phyloP scores from a whole-genome alignment of 73 alveolate genomes.

The Paramecium octaurelia region DNA sequence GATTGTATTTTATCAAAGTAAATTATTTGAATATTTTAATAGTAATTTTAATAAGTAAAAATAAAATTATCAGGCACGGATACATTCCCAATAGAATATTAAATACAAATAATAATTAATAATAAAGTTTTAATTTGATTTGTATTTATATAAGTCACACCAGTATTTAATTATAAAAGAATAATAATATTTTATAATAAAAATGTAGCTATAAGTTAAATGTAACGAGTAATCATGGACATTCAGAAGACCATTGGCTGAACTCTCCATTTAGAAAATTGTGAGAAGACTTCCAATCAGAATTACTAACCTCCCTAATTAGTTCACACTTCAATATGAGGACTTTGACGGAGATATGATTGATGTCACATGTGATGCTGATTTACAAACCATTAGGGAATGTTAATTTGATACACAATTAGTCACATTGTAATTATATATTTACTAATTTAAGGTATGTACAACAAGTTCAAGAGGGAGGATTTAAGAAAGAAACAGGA shows the following conservation, averaged over 20 bases:
- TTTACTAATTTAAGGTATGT: neutral
- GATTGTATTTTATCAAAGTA: neutral
- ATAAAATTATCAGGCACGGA: slow-evolving; percentile 32
- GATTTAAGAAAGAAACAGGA: neutral
- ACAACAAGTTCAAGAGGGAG: neutral
- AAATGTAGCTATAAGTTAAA: neutral
- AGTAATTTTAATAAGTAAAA: neutral
- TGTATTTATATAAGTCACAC: neutral
- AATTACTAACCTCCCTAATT: neutral
- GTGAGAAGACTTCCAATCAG: neutral
- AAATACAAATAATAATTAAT: neutral
- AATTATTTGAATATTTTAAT: neutral
- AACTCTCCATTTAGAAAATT: neutral
- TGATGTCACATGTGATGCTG: slow-evolving; percentile 47
- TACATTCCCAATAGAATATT: slow-evolving; percentile 36
- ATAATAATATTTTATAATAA: neutral
- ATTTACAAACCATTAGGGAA: neutral
- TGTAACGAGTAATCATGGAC: neutral
- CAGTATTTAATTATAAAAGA: neutral
- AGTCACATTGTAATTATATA: neutral
- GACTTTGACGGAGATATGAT: slow-evolving; percentile 47
- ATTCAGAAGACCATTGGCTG: neutral
- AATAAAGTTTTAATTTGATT: neutral
- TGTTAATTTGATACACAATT: neutral
- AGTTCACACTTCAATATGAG: neutral